Evolutionary conservation across 306 rosid species (phyloP).

Genomic region (Vigna nakashimae): DNA sequence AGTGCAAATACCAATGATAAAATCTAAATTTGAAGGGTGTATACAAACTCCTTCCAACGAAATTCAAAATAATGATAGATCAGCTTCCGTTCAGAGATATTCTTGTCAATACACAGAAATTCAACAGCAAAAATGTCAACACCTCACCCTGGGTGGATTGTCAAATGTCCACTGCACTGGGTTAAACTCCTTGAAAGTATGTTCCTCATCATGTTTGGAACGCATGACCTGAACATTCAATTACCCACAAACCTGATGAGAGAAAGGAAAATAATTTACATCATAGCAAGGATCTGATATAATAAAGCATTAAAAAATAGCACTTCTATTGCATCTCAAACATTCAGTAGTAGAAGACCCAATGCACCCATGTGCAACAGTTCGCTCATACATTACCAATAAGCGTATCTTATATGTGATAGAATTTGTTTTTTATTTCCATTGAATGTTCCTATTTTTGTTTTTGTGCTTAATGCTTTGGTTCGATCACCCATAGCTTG

Average conservation of each 20-base stretch:
- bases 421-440: neutral
- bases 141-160: conserved; percentile 73
- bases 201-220: conserved; percentile 73
- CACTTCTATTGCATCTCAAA: conserved; percentile 6
- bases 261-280: neutral
- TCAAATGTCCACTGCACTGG: conserved; percentile 73
- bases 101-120: conserved; percentile 4
- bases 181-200: conserved; percentile 72
- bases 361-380: neutral
- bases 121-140: conserved; percentile 22
- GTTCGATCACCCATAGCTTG: too few relatives aligned
- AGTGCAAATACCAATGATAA: conserved; percentile 37
- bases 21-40: neutral
- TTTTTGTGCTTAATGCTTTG: too few relatives aligned
- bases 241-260: conserved; percentile 32
- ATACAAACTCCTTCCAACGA: neutral
- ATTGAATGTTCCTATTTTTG: too few relatives aligned
- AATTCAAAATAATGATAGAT: conserved; percentile 8
- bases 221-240: conserved; percentile 68
- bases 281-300: conserved; percentile 14
- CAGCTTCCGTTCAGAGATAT: conserved; percentile 20
- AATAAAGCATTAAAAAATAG: neutral
- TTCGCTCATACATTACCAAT: conserved; percentile 2
- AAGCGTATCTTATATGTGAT: conserved; percentile 1
- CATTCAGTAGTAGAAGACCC: conserved; percentile 12